phyloP scores from a whole-genome alignment of 495 filamentous ascomycete genomes.

The Podospora australis region DNA sequence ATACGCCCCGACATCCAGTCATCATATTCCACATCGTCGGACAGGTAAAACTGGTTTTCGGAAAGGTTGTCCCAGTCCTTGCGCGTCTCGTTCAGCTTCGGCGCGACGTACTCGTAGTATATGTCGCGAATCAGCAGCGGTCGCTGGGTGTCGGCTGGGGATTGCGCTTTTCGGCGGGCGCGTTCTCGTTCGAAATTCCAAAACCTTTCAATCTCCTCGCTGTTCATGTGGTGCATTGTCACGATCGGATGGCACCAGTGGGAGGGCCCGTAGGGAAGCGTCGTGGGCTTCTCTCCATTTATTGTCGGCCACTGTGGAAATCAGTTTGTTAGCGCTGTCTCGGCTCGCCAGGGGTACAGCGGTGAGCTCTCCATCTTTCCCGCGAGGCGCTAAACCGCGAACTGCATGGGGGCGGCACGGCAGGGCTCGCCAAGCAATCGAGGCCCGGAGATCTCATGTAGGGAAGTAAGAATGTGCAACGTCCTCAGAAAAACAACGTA shows the following conservation, averaged over 20 bases:
- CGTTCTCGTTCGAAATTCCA: conserved; percentile 47
- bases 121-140: conserved; percentile 41
- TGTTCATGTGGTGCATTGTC: conserved; percentile 55
- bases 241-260: conserved; percentile 57
- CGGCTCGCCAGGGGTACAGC: no score
- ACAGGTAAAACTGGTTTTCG: conserved; percentile 35
- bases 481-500: no score
- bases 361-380: no score
- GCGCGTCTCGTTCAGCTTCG: conserved; percentile 25
- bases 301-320: conserved; percentile 47
- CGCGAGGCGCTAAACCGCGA: no score
- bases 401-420: no score
- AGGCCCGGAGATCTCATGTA: background rate
- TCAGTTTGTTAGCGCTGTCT: conserved; percentile 7
- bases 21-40: conserved; percentile 11
- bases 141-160: background rate
- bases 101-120: conserved; percentile 36
- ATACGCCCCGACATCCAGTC: conserved; percentile 24
- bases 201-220: conserved; percentile 45
- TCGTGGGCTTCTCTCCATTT: conserved; percentile 48
- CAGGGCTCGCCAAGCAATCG: background rate
- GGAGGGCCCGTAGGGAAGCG: conserved; percentile 42
- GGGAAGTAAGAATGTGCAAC: background rate
- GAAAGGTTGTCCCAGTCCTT: conserved; percentile 47
- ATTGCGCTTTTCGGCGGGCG: conserved; percentile 8